phyloP scores from a whole-genome alignment of 345 rosid genomes.

The Chamaenerion angustifolium region DNA sequence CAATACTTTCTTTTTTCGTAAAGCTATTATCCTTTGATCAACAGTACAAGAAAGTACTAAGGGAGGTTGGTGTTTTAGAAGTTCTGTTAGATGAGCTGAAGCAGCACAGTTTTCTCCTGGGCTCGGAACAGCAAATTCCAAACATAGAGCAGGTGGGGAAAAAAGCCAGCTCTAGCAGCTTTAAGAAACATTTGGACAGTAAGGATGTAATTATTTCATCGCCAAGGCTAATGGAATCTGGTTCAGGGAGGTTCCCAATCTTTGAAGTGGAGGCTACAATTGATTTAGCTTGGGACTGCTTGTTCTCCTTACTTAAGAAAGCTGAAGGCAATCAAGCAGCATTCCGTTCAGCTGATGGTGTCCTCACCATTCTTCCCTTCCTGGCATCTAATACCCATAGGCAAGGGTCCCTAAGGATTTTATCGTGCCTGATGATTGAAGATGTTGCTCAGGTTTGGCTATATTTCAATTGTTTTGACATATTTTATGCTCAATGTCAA shows the following conservation, averaged over 20 bases:
- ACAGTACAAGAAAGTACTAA: slow-evolving; percentile 90
- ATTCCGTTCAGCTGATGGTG: slow-evolving; percentile 83
- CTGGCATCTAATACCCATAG: slow-evolving; percentile 75
- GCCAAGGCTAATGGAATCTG: slow-evolving; percentile 79
- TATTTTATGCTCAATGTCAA: no score
- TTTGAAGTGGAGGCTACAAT: slow-evolving; percentile 77
- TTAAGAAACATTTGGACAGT: slow-evolving; percentile 68
- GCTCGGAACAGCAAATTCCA: slow-evolving; percentile 41
- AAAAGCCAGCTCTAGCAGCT: slow-evolving; percentile 66
- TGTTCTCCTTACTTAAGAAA: slow-evolving; percentile 87
- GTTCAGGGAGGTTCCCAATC: slow-evolving; percentile 62
- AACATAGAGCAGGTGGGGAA: slow-evolving; percentile 34
- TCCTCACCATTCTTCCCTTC: slow-evolving; percentile 73
- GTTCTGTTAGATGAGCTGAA: slow-evolving; percentile 88
- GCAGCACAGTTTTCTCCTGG: slow-evolving; percentile 83
- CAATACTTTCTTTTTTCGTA: slow-evolving; percentile 84
- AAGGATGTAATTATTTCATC: slow-evolving; percentile 85
- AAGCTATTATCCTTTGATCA: slow-evolving; percentile 97
- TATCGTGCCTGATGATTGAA: slow-evolving; percentile 94
- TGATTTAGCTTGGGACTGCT: slow-evolving; percentile 85
- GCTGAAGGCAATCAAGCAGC: slow-evolving; percentile 82
- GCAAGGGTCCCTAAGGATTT: slow-evolving; percentile 68
- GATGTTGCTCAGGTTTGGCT: slow-evolving; percentile 62
- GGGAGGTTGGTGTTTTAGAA: slow-evolving; percentile 96
- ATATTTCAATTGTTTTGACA: not conserved